Percentiles rank a stretch among this genome's conserved stretches.
These are phyloP conservation scores for Rhodofomes roseus DNA, from an alignment of 1,284 basidiomycete genomes.

Conservation along the genomic window DNA sequence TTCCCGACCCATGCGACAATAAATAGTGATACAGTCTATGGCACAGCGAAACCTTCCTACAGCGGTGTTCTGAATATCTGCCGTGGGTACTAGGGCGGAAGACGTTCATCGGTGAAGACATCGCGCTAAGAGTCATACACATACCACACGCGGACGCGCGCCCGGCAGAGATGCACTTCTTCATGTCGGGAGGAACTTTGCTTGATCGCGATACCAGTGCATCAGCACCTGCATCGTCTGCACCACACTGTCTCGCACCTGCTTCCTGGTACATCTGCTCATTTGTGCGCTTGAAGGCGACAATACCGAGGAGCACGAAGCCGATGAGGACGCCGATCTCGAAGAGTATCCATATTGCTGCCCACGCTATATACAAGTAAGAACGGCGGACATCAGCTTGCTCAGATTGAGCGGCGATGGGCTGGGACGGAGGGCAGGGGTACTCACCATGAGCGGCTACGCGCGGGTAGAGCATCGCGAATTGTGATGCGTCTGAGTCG, in stretches of 20 bases:
- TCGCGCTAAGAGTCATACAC: background rate
- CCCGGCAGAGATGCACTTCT: background rate
- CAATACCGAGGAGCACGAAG: slow-evolving; percentile 69
- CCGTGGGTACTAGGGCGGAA: too few relatives aligned
- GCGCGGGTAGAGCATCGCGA: slow-evolving; percentile 61
- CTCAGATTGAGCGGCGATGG: slow-evolving; percentile 1
- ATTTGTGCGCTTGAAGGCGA: slow-evolving; percentile 53
- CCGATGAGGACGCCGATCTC: slow-evolving; percentile 61
- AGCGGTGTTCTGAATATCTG: too few relatives aligned
- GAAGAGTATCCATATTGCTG: slow-evolving; percentile 71
- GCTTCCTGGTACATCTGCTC: slow-evolving; percentile 37
- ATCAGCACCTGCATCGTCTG: background rate
- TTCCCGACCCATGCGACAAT: background rate
- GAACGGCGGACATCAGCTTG: slow-evolving; percentile 7
- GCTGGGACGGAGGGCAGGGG: background rate
- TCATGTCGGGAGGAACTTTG: slow-evolving; percentile 27
- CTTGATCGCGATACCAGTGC: slow-evolving; percentile 6
- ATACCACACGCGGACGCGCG: background rate
- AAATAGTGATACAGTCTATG: background rate
- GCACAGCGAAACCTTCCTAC: background rate
- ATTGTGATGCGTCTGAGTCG: slow-evolving; percentile 81
- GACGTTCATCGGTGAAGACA: background rate
- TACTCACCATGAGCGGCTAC: slow-evolving; percentile 62
- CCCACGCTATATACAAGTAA: slow-evolving; percentile 54
- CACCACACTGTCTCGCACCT: slow-evolving; percentile 22